Percentiles rank a stretch among this genome's conserved stretches.
phyloP scores from a whole-genome alignment of 148 eudicot species.

The Pouteria glomerata region DNA sequence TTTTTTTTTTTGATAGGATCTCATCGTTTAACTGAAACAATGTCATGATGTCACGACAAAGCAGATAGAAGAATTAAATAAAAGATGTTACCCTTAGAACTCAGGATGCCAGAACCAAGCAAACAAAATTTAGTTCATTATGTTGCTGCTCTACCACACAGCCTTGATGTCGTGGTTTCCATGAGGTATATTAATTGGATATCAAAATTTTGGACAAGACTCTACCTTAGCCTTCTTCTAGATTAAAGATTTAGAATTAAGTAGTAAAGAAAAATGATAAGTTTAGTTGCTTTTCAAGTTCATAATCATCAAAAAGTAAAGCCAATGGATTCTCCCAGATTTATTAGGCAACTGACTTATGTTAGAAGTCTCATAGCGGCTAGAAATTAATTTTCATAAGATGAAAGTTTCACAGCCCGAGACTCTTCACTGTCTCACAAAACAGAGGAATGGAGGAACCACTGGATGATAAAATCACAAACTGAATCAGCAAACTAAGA shows the following conservation, averaged over 20 bases:
- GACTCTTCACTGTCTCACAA: neutral
- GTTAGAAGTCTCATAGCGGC: neutral
- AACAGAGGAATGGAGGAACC: neutral
- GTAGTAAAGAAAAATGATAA: neutral
- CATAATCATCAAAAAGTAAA: neutral
- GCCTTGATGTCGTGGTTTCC: neutral
- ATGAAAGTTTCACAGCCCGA: no score
- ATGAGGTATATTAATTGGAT: neutral
- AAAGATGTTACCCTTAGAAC: neutral
- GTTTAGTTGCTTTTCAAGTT: neutral
- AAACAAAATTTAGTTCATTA: neutral
- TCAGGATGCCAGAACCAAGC: neutral
- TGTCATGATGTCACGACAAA: neutral
- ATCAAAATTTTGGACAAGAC: neutral
- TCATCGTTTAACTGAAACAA: neutral
- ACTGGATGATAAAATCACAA: neutral
- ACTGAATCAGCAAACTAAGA: neutral
- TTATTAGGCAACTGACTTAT: neutral
- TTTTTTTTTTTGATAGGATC: neutral
- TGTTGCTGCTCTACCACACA: neutral
- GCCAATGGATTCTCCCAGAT: neutral
- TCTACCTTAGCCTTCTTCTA: neutral
- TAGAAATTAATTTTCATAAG: no score
- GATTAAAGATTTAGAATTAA: neutral
- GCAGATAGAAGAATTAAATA: neutral